These are phyloP conservation scores for Pseudozyma sp. DNA, from an alignment of 1,284 basidiomycete genomes.

Conservation along the genomic window DNA sequence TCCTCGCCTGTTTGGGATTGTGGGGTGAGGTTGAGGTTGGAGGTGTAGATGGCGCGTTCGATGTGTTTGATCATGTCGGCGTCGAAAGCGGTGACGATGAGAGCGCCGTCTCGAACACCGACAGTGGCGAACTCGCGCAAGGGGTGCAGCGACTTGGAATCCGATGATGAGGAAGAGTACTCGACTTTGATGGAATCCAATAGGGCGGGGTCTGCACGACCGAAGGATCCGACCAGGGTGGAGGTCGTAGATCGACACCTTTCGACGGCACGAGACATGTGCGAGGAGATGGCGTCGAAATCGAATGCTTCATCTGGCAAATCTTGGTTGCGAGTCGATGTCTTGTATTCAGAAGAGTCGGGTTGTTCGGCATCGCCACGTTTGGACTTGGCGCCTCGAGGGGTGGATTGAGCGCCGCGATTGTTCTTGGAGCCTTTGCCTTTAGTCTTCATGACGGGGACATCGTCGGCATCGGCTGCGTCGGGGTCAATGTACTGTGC, in stretches of 20 bases:
- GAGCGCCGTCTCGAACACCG: slow-evolving; percentile 59
- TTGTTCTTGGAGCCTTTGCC: slow-evolving; percentile 56
- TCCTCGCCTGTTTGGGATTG: slow-evolving; percentile 57
- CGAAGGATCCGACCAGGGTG: slow-evolving; percentile 51
- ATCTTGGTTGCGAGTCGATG: slow-evolving; percentile 47
- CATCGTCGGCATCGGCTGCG: slow-evolving; percentile 50
- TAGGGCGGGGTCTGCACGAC: slow-evolving; percentile 56
- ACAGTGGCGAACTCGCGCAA: slow-evolving; percentile 65
- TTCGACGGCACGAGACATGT: slow-evolving; percentile 57
- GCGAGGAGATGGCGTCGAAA: slow-evolving; percentile 31
- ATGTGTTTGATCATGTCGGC: slow-evolving; percentile 62
- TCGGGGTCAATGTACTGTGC: slow-evolving; percentile 44
- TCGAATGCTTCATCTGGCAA: slow-evolving; percentile 59
- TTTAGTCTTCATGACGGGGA: slow-evolving; percentile 60
- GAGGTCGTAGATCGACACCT: slow-evolving; percentile 45
- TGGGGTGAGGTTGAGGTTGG: slow-evolving; percentile 59
- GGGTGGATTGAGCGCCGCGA: slow-evolving; percentile 25
- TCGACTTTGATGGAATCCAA: slow-evolving; percentile 60
- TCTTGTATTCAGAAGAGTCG: slow-evolving; percentile 27
- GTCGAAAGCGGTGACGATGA: slow-evolving; percentile 64
- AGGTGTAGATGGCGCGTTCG: slow-evolving; percentile 63
- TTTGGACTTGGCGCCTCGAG: slow-evolving; percentile 43
- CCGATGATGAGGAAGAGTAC: slow-evolving; percentile 14
- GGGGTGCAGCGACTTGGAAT: slow-evolving; percentile 35
- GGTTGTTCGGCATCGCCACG: slow-evolving; percentile 28